A percentile compares a stretch with the other conserved stretches of the same genome.
phyloP scores from a whole-genome alignment of 257 asterid species.

The Capsicum rhomboideum region DNA sequence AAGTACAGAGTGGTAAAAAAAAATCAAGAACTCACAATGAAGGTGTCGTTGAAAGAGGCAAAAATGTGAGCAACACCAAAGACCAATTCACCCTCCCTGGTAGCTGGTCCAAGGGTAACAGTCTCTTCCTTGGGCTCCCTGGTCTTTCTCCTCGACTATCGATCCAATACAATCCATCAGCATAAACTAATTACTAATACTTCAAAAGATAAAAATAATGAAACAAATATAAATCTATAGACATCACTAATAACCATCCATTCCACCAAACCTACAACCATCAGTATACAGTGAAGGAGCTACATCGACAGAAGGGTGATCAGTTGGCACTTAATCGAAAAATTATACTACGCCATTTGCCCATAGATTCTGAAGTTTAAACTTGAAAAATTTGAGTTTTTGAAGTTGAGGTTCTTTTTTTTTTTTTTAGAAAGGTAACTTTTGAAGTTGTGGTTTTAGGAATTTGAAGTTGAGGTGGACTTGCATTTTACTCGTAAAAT shows the following conservation, averaged over 20 bases:
- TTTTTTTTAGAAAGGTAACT: too few species aligned
- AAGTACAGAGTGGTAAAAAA: background rate
- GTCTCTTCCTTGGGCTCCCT: conserved; percentile 87
- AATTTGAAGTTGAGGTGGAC: too few species aligned
- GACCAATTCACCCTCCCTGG: conserved; percentile 66
- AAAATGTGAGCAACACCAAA: conserved; percentile 92
- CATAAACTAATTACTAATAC: background rate
- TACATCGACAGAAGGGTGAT: background rate
- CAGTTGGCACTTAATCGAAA: background rate
- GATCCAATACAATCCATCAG: background rate
- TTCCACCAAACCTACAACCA: background rate
- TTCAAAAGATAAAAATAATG: background rate
- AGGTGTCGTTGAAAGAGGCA: conserved; percentile 86
- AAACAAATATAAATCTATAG: background rate
- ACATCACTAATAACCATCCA: background rate
- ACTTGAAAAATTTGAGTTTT: too few species aligned
- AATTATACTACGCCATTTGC: background rate
- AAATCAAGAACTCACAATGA: conserved; percentile 42
- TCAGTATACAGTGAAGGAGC: background rate
- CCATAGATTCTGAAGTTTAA: too few species aligned
- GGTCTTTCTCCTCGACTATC: conserved; percentile 66
- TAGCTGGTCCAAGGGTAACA: conserved; percentile 72
- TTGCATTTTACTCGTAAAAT: too few species aligned
- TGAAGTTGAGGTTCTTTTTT: too few species aligned
- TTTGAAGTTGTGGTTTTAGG: too few species aligned